Evolutionary conservation across 345 rosid genomes (phyloP), one percentile per base, ranked within the genome.

Genomic region (Luvunga scandens): DNA sequence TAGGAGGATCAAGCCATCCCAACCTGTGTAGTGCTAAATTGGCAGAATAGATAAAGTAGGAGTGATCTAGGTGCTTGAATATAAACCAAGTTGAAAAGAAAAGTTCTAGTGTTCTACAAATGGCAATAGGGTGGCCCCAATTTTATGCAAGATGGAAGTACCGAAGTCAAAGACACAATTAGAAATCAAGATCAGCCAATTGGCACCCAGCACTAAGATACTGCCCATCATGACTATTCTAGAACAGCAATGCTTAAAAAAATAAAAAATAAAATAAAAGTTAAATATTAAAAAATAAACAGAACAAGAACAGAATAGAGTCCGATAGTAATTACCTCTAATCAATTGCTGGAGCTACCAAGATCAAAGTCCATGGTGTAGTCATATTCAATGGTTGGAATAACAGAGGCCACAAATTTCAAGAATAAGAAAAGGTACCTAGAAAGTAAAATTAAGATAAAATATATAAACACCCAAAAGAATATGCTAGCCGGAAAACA

Each of bases 291-390:
- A 45, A 45, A 45, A 3, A 45, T 16, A 45, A 45, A 45, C 50
- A 45, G 50, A 45, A 45, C 1, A 45, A 36, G 18, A 65, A 65
- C 30, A 27, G 31, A 72, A 39, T 19, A 57, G 18, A 30, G 25
- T 27, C n/a, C 38, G 1, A 19, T 56, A 39, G 8, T 42, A 66
- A 75, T 48, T 83, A 82, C 84, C 82, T 83, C 64, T 30, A 18
- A 76, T 89, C 85, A 91, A 77, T 42, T 78, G 92, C 94, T 90
- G 78, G 94, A 88, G 89, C 97, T 88, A 71, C 98, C 98, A 68
- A 94, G 94, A 86, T 94, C 97, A 65, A 92, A 94, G 88, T 92
- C 97, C 97, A 94, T 91, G 25, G 97, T 94, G 83, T 92, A 94
- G 81, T 94, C 97, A 73, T 92, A 94, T 83, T 92, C 98, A 72